Evolutionary conservation across 1,284 basidiomycete genomes (phyloP), one percentile per base, ranked within the genome.

Genomic region (Pterula multifida): DNA sequence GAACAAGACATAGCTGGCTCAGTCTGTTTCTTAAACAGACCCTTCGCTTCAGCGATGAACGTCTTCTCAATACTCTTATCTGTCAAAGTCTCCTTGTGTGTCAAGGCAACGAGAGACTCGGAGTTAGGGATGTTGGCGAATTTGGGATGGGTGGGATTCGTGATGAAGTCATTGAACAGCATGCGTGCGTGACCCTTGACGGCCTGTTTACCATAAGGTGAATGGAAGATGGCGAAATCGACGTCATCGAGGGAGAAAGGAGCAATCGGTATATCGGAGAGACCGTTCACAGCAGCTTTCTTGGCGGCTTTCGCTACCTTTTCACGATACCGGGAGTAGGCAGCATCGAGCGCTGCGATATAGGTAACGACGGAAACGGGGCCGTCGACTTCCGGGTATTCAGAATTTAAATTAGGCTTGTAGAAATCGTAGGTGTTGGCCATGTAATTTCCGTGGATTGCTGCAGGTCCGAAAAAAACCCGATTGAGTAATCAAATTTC

Each of bases 351-450:
- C 48, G 94, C 93, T 55, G 88, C 86, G 58, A 96, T 84, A 74
- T 98, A 98, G 49, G 92, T 90, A 52, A 90, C 88, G 56, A 98
- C 88, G 23, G 96, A 97, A 57, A 96, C 86, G 15, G 95, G 95
- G 3, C 95, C 95, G 65, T 98, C 95, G 50, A 98, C 96, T 61
- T 90, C 88, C 55, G 95, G 95, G 72, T 98, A 94, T 67, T 95
- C 92, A 15, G 88, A 91, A 52, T 83, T 81, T 22, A 96, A 80
- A 55, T 90, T 86, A 51, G 93, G 93, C 74, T 97, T 97, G 83
- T 94, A 96, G 67, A 96, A 96, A 71, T 97, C 93, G 72, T 95
- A 98, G 1, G 86, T 90, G 74, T 99, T 96, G 59, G 86, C 85
- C 87, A 98, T 98, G 75, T 96, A 90, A 50, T 86, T 92, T 47